A percentile compares a stretch with the other conserved stretches of the same genome.
phyloP scores from a whole-genome alignment of 2,329 filamentous ascomycete genomes.

The Trichoderma citrinoviride region DNA sequence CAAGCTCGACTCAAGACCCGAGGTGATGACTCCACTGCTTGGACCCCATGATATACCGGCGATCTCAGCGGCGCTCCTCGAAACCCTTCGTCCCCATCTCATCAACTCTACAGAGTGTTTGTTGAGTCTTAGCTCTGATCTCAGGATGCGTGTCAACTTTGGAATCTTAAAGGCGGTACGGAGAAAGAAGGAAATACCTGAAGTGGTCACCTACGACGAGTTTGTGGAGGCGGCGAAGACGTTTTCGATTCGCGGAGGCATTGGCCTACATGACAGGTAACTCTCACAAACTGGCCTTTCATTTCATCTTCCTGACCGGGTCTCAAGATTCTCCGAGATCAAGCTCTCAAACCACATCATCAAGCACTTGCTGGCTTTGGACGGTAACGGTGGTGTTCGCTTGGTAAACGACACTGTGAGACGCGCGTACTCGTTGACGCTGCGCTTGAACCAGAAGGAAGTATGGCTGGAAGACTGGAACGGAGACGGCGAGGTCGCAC shows the following conservation, averaged over 20 bases:
- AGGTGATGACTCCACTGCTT: neutral
- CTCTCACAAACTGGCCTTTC: neutral
- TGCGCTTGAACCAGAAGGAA: slow-evolving; percentile 26
- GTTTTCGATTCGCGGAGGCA: slow-evolving; percentile 34
- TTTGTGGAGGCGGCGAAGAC: slow-evolving; percentile 29
- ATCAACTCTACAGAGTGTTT: slow-evolving; percentile 29
- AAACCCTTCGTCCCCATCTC: slow-evolving; percentile 27
- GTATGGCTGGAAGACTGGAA: slow-evolving; percentile 26
- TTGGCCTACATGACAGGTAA: slow-evolving; percentile 31
- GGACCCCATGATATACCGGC: neutral
- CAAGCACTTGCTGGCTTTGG: slow-evolving; percentile 17
- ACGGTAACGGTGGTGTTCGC: slow-evolving; percentile 21
- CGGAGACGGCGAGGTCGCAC: slow-evolving; percentile 19
- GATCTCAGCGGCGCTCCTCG: slow-evolving; percentile 19
- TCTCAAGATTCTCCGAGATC: slow-evolving; percentile 19
- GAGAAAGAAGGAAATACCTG: slow-evolving; percentile 29
- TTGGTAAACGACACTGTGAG: slow-evolving; percentile 18
- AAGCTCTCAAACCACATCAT: slow-evolving; percentile 13
- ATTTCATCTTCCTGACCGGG: neutral
- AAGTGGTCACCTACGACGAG: slow-evolving; percentile 28
- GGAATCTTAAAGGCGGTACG: slow-evolving; percentile 31
- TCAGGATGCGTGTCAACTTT: slow-evolving; percentile 37
- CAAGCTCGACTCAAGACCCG: slow-evolving; percentile 29
- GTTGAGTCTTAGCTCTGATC: slow-evolving; percentile 27
- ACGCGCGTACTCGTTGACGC: slow-evolving; percentile 26